Base-by-base conservation (phyloP, 1,284 basidiomycete species). In the Boletellus deceptivus region DNA sequence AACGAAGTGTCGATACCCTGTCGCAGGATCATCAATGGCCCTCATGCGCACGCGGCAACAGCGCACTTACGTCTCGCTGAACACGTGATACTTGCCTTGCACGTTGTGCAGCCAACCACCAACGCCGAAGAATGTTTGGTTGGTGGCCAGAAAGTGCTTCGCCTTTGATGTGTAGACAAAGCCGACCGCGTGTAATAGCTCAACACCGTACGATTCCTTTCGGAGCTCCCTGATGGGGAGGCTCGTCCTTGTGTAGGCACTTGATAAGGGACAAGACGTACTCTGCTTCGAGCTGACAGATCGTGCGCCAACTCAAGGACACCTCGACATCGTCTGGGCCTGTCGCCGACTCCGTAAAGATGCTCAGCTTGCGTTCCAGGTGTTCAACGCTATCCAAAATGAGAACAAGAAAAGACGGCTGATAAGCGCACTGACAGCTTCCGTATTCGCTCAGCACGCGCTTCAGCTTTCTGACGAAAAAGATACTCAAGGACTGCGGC, bases 61-160 rank as follows among this genome's bases (percentile, higher is more conserved):
- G 34, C 18, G 33, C 11, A 78, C 89, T 62, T 57, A 93, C 90
- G 92, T 95, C 72, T 94, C 93, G 62, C 89, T 89, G 67, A 95
- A 92, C 9, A 94, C 87, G 64, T 94, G 91, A 56, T 94, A 95
- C 71, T 93, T 95, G 41, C 89, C 91, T 69, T 93, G 92, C 2
- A 95, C 91, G 48, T 93, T 93, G 68, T 97, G 93, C 56, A 95
- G 72, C 94, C 94, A 98, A 3, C 94, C 90, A 33, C 89, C 89
- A 11, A 93, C 84, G 34, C 91, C 91, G 38, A 91, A 78, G 57
- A 91, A 80, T 0, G 86, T 83, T 57, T 89, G 84, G 49, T 82
- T 85, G 16, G 90, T 86, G 0, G 92, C 92, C 9, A 91, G 77
- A 59, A 84, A 83, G 45, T 92, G 89, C 60, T 85, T 86, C 6